A percentile compares a stretch with the other conserved stretches of the same genome.
Evolutionary conservation across 768 basidiomycete genomes (phyloP).

Genomic region (Lactifluus volemus): DNA sequence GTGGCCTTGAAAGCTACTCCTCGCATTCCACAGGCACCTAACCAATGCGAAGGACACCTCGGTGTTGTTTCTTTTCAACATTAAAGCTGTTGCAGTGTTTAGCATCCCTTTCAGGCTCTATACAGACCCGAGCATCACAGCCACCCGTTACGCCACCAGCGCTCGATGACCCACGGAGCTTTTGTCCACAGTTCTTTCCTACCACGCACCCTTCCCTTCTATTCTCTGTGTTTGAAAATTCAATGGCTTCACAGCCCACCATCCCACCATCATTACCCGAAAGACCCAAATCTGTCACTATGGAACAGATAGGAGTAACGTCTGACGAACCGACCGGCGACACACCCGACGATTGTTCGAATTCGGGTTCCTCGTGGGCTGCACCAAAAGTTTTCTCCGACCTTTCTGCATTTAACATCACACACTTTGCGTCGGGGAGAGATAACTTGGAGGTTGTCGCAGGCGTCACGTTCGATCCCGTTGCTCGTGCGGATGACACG

Average conservation of each 20-base stretch:
- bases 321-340: neutral
- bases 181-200: neutral
- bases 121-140: neutral
- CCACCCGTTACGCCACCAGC: neutral
- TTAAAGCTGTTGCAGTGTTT: neutral
- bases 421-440: constrained; percentile 14
- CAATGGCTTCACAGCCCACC: neutral
- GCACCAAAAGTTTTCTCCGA: constrained; percentile 7
- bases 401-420: constrained; percentile 12
- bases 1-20: neutral
- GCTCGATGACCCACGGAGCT: neutral
- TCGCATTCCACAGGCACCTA: neutral
- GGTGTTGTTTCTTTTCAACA: neutral
- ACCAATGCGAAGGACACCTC: neutral
- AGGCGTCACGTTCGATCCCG: constrained; percentile 4
- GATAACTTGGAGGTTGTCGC: constrained; percentile 11
- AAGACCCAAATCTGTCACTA: neutral
- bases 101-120: neutral
- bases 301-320: neutral
- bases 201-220: neutral
- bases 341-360: neutral
- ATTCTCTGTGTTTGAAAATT: neutral
- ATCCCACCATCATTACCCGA: neutral
- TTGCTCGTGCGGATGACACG: neutral
- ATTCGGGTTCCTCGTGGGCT: constrained; percentile 3